Evolutionary conservation across 1,284 basidiomycete species (phyloP).

Genomic region (Austroboletus niveus): DNA sequence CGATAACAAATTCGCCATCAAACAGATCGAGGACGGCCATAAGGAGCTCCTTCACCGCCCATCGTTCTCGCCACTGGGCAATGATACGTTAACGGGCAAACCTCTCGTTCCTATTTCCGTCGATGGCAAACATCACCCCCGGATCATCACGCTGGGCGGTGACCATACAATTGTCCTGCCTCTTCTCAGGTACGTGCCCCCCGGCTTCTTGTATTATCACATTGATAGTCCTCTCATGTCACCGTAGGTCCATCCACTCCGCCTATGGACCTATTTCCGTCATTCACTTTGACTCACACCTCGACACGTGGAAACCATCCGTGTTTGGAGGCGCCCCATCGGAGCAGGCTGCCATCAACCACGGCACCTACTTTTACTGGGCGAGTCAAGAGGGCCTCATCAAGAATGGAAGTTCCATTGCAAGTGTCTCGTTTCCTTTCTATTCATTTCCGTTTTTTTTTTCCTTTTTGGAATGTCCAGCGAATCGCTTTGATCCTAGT

Average conservation of each 20-base stretch:
- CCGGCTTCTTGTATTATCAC: slow-evolving; percentile 10
- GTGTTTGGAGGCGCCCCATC: slow-evolving; percentile 71
- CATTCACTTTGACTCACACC: slow-evolving; percentile 79
- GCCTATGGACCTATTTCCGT: slow-evolving; percentile 73
- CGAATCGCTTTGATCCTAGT: slow-evolving; percentile 68
- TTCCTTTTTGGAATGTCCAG: slow-evolving; percentile 15
- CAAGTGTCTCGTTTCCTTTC: slow-evolving; percentile 52
- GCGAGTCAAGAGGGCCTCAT: slow-evolving; percentile 74
- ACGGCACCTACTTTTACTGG: slow-evolving; percentile 79
- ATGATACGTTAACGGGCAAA: slow-evolving; percentile 56
- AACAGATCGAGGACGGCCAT: slow-evolving; percentile 71
- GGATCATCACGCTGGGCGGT: slow-evolving; percentile 72
- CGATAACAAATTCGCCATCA: slow-evolving; percentile 66
- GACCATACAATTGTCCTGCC: slow-evolving; percentile 76
- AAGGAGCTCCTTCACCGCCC: slow-evolving; percentile 59
- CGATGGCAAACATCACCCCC: slow-evolving; percentile 66
- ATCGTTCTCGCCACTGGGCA: slow-evolving; percentile 58
- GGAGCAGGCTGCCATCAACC: slow-evolving; percentile 65
- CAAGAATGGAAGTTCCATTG: slow-evolving; percentile 76
- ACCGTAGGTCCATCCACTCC: slow-evolving; percentile 56
- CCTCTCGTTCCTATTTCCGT: slow-evolving; percentile 51
- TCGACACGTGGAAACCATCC: slow-evolving; percentile 72
- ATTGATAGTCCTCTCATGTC: slow-evolving; percentile 30
- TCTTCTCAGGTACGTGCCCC: slow-evolving; percentile 35
- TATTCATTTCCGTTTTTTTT: not conserved